phyloP scores from a whole-genome alignment of 805 yeast species.

The Saccharomycopsis fodiens region DNA sequence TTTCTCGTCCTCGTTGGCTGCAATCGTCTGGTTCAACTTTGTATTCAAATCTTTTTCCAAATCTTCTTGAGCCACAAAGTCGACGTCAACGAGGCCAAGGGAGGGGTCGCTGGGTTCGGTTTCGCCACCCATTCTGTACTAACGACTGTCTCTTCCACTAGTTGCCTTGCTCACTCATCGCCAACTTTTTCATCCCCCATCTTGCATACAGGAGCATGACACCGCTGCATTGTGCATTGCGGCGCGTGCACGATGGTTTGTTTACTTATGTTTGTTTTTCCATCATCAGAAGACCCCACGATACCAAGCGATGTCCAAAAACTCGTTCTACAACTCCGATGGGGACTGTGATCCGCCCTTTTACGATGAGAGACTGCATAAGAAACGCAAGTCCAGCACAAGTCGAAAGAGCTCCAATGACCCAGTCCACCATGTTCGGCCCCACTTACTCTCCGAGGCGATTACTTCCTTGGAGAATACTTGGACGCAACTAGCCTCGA shows the following conservation, averaged over 20 bases:
- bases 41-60: slow-evolving; percentile 68
- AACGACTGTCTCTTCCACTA: not conserved
- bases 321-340: slow-evolving; percentile 5
- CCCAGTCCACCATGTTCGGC: not conserved
- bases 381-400: not conserved
- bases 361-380: not conserved
- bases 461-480: not conserved
- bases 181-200: too few species aligned
- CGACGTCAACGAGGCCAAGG: slow-evolving; percentile 39
- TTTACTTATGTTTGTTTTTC: too few species aligned
- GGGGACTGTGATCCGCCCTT: not conserved
- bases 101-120: slow-evolving; percentile 19
- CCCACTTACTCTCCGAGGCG: not conserved
- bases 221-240: too few species aligned
- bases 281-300: too few species aligned
- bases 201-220: too few species aligned
- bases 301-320: not conserved
- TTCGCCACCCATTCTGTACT: too few species aligned
- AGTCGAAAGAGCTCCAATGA: not conserved
- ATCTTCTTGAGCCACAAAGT: slow-evolving; percentile 68
- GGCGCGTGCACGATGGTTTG: too few species aligned
- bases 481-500: slow-evolving; percentile 3
- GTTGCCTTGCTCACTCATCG: not conserved
- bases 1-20: slow-evolving; percentile 56
- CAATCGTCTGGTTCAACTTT: slow-evolving; percentile 57